Base-by-base conservation (phyloP, 2,329 filamentous ascomycete species). In the Beauveria pseudobassiana region DNA sequence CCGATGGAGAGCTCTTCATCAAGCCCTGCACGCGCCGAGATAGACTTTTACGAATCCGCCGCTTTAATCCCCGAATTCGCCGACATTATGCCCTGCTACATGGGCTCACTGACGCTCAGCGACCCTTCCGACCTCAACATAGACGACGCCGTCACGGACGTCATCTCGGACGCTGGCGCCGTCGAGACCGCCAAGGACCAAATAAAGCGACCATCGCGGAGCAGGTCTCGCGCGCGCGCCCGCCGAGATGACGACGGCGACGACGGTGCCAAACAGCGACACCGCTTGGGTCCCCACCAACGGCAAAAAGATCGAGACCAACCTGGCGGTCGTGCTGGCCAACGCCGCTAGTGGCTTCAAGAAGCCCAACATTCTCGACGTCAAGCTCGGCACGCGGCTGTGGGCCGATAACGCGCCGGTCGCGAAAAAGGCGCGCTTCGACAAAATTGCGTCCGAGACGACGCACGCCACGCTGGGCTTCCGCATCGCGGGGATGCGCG, bases 1-100 rank as follows among this genome's bases (percentile, higher is more conserved):
- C 83, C 61, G 86, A 90, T 59, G 95, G 95, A 72, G 85, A 89
- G 65, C 80, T 98, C 40, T 90, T 99, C 72, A 91, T 97, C 72
- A 99, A 99, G 76, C 95, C 95, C 20, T 98, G 93, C 74, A 96
- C 90, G 0, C 77, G 82, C 87, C 65, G 95, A 99, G 77, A 86
- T 98, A 68, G 82, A 86, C 50, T 99, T 99, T 75, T 99, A 99
- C 80, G 85, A 96, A 72, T 84, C 86, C 45, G 87, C 87, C 30
- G 74, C 75, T 57, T 75, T 81, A 24, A 88, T 96, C 71, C 84
- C 86, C 34, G 85, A 87, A 2, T 91, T 98, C 69, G 83, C 87
- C 56, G 83, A 87, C 26, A 84, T 93, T 68, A 93, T 98, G 81
- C 93, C 95, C 51, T 82, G 85, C 5, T 98, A 87, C 75, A 85